Conservation (phyloP, 1,284 basidiomycete genomes). For the Golubevia pallescens region DNA sequence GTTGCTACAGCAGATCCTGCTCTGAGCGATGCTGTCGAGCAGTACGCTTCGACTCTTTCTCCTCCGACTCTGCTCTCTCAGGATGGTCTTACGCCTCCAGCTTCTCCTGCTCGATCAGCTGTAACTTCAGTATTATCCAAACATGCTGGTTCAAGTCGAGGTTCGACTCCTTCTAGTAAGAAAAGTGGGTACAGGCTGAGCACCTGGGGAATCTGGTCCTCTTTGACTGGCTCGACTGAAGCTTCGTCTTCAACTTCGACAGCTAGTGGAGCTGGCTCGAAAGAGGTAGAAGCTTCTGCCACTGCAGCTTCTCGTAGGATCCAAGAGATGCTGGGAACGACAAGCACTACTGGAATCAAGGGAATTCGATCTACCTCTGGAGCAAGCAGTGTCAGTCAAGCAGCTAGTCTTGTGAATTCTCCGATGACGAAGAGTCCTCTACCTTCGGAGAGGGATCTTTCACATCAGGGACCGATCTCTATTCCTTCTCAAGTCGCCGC, state of each 20-base stretch:
- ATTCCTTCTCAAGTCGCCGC: conserved; percentile 32
- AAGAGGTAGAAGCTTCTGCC: conserved; percentile 10
- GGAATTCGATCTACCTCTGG: neutral
- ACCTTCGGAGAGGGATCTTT: conserved; percentile 28
- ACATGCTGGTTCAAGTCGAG: neutral
- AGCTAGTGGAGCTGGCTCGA: neutral
- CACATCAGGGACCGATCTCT: conserved; percentile 32
- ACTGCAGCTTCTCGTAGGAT: conserved; percentile 39
- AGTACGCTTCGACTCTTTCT: neutral
- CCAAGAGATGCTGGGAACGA: conserved; percentile 34
- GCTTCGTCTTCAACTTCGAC: conserved; percentile 2
- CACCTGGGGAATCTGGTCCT: neutral
- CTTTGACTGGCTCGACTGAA: neutral
- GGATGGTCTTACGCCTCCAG: neutral
- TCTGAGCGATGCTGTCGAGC: neutral
- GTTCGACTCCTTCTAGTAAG: neutral
- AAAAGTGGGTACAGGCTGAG: neutral
- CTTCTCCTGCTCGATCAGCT: neutral
- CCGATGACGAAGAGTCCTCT: conserved; percentile 22
- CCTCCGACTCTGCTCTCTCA: neutral
- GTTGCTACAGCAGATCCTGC: conserved; percentile 35
- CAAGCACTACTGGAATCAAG: neutral
- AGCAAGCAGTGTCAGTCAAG: conserved; percentile 14
- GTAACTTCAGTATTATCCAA: neutral
- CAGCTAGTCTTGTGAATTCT: conserved; percentile 10